These are phyloP conservation scores for Hypoxylon rickii DNA, from an alignment of 495 filamentous ascomycete genomes.

Conservation along the genomic window DNA sequence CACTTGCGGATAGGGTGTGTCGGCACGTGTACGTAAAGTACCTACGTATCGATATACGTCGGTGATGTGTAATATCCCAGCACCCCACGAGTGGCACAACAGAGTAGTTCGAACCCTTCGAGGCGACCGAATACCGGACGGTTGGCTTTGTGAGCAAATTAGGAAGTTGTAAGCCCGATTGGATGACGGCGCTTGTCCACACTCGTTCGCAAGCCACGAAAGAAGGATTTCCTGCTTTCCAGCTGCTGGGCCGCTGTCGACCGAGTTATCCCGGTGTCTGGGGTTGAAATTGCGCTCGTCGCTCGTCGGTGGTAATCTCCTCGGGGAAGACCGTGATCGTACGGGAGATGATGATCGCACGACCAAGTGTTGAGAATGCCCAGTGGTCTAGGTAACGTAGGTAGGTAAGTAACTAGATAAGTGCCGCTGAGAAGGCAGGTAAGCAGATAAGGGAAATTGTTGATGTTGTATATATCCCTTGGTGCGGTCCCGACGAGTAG, in stretches of 20 bases:
- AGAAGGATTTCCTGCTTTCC: slow-evolving; percentile 1
- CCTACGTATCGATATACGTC: no score
- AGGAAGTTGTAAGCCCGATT: slow-evolving; percentile 37
- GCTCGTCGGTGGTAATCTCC: slow-evolving; percentile 7
- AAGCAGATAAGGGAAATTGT: background rate
- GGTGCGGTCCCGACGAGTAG: no score
- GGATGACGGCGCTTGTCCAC: slow-evolving; percentile 20
- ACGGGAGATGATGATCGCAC: slow-evolving; percentile 20
- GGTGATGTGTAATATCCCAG: slow-evolving; percentile 7
- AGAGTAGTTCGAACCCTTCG: slow-evolving; percentile 10
- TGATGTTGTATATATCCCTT: no score
- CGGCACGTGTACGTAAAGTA: no score
- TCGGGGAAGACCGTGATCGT: slow-evolving; percentile 31
- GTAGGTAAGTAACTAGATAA: no score
- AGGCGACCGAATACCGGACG: slow-evolving; percentile 8
- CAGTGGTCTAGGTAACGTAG: background rate
- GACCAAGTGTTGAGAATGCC: slow-evolving; percentile 3
- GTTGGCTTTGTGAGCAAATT: slow-evolving; percentile 30
- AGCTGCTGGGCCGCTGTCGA: slow-evolving; percentile 8
- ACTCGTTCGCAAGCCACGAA: slow-evolving; percentile 12
- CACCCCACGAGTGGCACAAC: slow-evolving; percentile 15
- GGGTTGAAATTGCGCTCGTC: background rate
- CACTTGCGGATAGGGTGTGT: no score
- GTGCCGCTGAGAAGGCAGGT: no score
- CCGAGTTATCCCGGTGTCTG: slow-evolving; percentile 4